Evolutionary conservation across 768 basidiomycete genomes (phyloP).

Genomic region (Melanogaster broomeanus): DNA sequence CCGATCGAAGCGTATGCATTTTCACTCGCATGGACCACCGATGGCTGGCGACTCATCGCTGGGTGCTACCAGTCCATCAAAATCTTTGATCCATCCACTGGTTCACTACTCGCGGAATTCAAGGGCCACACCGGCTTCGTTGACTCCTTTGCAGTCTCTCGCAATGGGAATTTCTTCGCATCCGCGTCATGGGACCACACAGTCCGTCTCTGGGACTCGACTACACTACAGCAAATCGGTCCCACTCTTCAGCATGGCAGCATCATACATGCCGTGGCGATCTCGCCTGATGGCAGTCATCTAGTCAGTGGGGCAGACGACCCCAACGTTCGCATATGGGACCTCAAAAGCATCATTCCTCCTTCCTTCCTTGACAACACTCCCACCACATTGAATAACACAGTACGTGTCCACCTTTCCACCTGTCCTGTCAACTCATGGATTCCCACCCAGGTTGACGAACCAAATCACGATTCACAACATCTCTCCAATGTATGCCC

Average conservation of each 20-base stretch:
- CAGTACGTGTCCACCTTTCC: too few relatives aligned
- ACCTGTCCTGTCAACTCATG: too few relatives aligned
- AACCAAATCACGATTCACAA: too few relatives aligned
- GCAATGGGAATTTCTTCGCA: conserved; percentile 18
- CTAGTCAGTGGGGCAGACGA: conserved; percentile 20
- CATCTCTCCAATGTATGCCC: too few relatives aligned
- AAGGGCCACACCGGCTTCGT: conserved; percentile 18
- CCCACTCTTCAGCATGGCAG: conserved; percentile 19
- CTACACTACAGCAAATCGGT: conserved; percentile 16
- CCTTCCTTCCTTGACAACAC: conserved; percentile 13
- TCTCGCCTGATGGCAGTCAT: conserved; percentile 14
- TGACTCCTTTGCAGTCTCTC: conserved; percentile 21
- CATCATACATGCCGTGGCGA: conserved; percentile 15
- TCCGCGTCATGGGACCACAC: conserved; percentile 33
- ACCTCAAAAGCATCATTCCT: conserved; percentile 4
- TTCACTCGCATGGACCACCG: neutral
- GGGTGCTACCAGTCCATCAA: conserved; percentile 20
- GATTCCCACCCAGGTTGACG: too few relatives aligned
- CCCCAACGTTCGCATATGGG: conserved; percentile 14
- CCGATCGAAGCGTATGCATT: neutral
- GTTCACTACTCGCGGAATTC: neutral
- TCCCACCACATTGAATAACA: too few relatives aligned
- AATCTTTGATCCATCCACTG: conserved; percentile 10
- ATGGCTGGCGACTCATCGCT: conserved; percentile 4
- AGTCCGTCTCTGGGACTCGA: conserved; percentile 25